Base-by-base conservation (phyloP, 2,329 filamentous ascomycete species). In the Paecilomyces sp. region DNA sequence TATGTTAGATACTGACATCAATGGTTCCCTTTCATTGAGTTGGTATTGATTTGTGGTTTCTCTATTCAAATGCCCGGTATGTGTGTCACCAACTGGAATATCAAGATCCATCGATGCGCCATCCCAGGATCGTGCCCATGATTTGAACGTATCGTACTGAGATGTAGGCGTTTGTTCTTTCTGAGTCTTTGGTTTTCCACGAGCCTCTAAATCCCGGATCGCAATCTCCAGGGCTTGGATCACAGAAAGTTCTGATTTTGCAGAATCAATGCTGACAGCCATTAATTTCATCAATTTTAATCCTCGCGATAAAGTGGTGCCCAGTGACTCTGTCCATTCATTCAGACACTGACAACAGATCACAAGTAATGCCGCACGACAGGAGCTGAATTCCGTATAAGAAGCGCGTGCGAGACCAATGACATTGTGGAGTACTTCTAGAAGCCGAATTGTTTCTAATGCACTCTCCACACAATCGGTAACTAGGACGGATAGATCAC, bases 351-450 rank as follows among this genome's bases (percentile, higher is more conserved):
- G 74, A 0, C 74, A 75, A 6, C 76, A 62, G 15, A 77, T 75
- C 31, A 83, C 81, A 2, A 84, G 73, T 6, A 84, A 70, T 11
- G 82, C 81, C 8, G 81, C 81, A 51, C 82, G 80, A 56, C 81
- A 83, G 3, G 81, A 80, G 66, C 80, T 82, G 65, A 83, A 84
- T 63, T 84, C 82, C 2, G 81, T 83, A 64, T 83, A 84, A 0
- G 81, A 83, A 2, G 81, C 80, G 30, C 81, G 77, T 6, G 82
- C 81, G 57, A 84, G 79, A 15, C 81, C 82, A n/a, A 79, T 77
- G n/a, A 77, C 79, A 54, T 78, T 77, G 41, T 78, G 77, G 4
- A 84, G 76, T 3, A 79, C 70, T 50, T 77, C 77, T 61, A 81
- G 82, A 3, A 82, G 75, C 50, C 81, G 77, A 22, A 84, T 74